Evolutionary conservation across 805 yeast genomes (phyloP), one percentile per base, ranked within the genome.

Genomic region (Torulaspora gathmanii): DNA sequence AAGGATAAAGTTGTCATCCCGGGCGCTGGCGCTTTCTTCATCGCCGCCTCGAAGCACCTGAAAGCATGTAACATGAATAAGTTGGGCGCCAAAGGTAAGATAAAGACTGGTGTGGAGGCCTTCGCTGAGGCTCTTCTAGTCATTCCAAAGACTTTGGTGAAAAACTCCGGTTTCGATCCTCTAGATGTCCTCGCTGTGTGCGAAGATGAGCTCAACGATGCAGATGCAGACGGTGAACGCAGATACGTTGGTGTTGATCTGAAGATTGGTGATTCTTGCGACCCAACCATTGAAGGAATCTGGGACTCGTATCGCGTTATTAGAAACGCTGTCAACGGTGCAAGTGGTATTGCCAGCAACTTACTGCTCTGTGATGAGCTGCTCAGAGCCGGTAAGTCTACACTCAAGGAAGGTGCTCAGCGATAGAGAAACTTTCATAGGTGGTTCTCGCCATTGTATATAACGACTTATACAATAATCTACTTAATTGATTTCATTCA

Each of bases 241-340:
- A 80, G 85, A 58, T 78, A 80, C 26, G 95, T 90, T 35, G 99
- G 99, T 46, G 82, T 93, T 44, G 96, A 93, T 65, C 75, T 93
- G 54, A 79, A 78, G 49, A 77, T 91, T 9, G 99, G 99, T 31
- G 96, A 90, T 63, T 93, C 97, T 40, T 82, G 91, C 78, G 97
- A 91, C 62, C 97, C 99, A 39, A 77, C 87, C 6, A 77, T 86
- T 43, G 96, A 87, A 63, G 99, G 99, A 50, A 80, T 93, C 47
- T 93, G 96, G 95, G 99, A 93, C 69, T 86, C 95, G 20, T 93
- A 79, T 72, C 75, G 99, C 54, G 99, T 93, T 31, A 71, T 93
- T 49, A 81, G 99, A 71, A 93, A 93, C 65, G 95, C 96, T 8
- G 73, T 93, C 43, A 80, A 89, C 40, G 82, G 95, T 37, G 96